Percentiles rank a stretch among this genome's conserved stretches.
phyloP scores from a whole-genome alignment of 179 eudicot genomes.

The Camellia oleifera region DNA sequence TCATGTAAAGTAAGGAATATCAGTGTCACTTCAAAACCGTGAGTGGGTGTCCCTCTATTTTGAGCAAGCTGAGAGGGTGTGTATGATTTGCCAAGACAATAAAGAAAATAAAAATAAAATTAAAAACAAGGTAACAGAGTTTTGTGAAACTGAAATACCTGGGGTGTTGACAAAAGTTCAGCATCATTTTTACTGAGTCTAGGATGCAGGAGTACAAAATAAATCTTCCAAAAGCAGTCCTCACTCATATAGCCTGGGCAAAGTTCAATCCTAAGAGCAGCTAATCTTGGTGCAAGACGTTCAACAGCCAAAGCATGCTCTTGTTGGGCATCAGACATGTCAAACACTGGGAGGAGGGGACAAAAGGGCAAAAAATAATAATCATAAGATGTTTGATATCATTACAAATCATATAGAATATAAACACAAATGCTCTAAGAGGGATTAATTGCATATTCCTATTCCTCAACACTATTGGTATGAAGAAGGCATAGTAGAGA shows the following conservation, averaged over 20 bases:
- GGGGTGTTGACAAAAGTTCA: conserved; percentile 67
- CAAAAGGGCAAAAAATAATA: background rate
- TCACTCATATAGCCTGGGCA: conserved; percentile 90
- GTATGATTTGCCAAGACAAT: background rate
- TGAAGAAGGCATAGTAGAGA: background rate
- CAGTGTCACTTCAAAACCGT: background rate
- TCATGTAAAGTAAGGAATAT: background rate
- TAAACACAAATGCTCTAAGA: background rate
- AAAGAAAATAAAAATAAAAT: background rate
- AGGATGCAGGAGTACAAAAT: conserved; percentile 87
- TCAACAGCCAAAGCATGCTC: conserved; percentile 92
- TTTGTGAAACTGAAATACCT: conserved; percentile 37
- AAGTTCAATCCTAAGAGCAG: conserved; percentile 79
- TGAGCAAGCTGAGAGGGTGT: background rate
- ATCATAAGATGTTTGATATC: background rate
- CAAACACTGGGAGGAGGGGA: conserved; percentile 53
- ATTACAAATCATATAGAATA: background rate
- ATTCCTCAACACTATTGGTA: background rate
- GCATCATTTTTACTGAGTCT: conserved; percentile 69
- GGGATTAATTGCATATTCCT: background rate
- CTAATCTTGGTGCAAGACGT: conserved; percentile 71
- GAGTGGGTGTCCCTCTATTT: background rate
- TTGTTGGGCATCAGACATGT: conserved; percentile 87
- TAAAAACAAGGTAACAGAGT: background rate
- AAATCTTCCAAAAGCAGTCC: conserved; percentile 85